Conservation (phyloP, 306 rosid genomes). For the Fagus crenata region DNA sequence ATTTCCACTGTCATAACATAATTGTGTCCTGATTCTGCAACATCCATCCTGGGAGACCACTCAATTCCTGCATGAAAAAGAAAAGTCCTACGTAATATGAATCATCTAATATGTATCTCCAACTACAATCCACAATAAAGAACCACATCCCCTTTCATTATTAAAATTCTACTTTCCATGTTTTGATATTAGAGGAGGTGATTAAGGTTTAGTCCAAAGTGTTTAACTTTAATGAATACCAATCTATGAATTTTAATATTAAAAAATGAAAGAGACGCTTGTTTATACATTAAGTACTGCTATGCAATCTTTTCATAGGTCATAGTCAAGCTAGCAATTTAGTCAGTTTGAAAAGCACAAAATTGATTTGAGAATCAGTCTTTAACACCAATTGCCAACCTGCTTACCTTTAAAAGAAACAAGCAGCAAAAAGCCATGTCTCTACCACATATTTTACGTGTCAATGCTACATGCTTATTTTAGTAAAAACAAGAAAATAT, state of each 20-base stretch:
- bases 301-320: background rate
- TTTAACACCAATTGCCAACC: background rate
- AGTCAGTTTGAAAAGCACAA: background rate
- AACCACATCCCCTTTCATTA: background rate
- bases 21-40: constrained; percentile 62
- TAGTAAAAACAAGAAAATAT: background rate
- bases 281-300: background rate
- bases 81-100: background rate
- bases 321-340: background rate
- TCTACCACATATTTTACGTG: background rate
- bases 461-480: background rate
- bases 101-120: background rate
- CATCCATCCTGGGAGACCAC: constrained; percentile 83
- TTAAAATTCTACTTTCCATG: background rate
- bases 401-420: background rate
- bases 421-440: background rate
- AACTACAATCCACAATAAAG: background rate
- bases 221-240: background rate
- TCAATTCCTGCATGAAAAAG: constrained; percentile 39
- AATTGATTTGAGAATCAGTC: background rate
- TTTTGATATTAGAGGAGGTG: background rate
- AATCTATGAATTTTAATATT: background rate
- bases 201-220: background rate
- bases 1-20: constrained; percentile 70
- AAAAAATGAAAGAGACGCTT: background rate